A percentile compares a stretch with the other conserved stretches of the same genome.
phyloP scores from a whole-genome alignment of 169 alveolate genomes.

The Theileria parva region DNA sequence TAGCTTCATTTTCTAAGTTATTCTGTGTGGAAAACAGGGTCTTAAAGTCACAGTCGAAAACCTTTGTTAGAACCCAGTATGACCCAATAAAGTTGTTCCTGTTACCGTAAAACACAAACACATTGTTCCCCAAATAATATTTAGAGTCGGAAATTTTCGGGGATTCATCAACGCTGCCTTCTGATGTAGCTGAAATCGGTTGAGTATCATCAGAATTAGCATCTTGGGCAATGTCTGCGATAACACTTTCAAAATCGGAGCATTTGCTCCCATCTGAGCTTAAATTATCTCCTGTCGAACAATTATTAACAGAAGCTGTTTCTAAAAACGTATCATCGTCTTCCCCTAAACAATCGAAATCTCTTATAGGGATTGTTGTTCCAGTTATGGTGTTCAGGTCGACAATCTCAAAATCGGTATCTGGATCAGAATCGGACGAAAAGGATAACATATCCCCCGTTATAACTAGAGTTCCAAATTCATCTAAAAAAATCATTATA shows the following conservation, averaged over 20 bases:
- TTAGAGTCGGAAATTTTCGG: not conserved
- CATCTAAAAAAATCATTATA: conserved; percentile 6
- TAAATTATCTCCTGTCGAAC: not conserved
- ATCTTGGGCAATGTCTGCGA: conserved; percentile 14
- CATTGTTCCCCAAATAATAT: conserved; percentile 13
- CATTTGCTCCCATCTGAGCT: conserved; percentile 1
- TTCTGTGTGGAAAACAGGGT: not conserved
- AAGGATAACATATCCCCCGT: conserved; percentile 11
- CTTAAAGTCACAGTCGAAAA: conserved; percentile 14
- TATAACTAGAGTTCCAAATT: conserved; percentile 18
- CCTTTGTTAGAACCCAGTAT: conserved; percentile 13
- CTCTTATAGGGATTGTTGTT: not conserved
- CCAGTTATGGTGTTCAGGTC: not conserved
- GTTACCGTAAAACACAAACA: conserved; percentile 15
- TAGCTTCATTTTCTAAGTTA: conserved; percentile 11
- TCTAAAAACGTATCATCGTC: conserved; percentile 8
- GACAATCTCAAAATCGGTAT: not conserved
- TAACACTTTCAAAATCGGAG: not conserved
- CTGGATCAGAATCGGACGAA: conserved; percentile 10
- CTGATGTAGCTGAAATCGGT: conserved; percentile 1
- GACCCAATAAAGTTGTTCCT: not conserved
- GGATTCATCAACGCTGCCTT: not conserved
- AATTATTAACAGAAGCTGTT: not conserved
- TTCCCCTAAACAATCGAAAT: not conserved
- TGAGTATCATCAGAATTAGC: conserved; percentile 44